These are phyloP conservation scores for Syncephalis fuscata DNA, from an alignment of 371 early-diverging fungal genomes.

Conservation along the genomic window DNA sequence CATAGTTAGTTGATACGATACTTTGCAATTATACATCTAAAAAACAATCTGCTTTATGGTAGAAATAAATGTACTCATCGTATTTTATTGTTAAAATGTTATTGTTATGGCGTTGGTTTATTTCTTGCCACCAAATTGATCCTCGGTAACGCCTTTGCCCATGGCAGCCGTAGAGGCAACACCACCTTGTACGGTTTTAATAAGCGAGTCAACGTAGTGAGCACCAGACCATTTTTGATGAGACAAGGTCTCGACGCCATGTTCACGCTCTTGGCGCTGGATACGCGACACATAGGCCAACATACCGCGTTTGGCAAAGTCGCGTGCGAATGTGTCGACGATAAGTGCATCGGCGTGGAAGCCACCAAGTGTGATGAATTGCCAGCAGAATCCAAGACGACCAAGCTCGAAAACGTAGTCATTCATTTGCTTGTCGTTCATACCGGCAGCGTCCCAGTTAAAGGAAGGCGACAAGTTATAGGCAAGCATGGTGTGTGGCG, in stretches of 20 bases:
- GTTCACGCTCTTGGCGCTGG: conserved; percentile 84
- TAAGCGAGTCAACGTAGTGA: conserved; percentile 80
- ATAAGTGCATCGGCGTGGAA: conserved; percentile 79
- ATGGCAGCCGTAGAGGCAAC: conserved; percentile 93
- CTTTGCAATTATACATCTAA: no score
- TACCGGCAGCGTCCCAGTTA: conserved; percentile 95
- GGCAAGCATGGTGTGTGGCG: conserved; percentile 33
- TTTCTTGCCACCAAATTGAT: conserved; percentile 30
- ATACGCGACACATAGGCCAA: conserved; percentile 86
- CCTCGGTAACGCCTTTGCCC: conserved; percentile 83
- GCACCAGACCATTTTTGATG: conserved; percentile 99
- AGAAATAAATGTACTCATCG: no score
- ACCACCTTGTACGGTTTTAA: conserved; percentile 87
- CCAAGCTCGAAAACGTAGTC: conserved; percentile 68
- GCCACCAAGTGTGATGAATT: conserved; percentile 96
- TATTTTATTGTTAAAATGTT: no score
- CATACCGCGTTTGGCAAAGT: conserved; percentile 85
- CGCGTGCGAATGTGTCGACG: conserved; percentile 76
- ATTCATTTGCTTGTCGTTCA: conserved; percentile 79
- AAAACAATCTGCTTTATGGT: no score
- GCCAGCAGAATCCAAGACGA: conserved; percentile 91
- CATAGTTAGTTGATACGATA: no score
- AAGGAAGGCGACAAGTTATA: conserved; percentile 97
- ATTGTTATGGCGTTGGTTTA: no score
- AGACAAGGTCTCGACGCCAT: conserved; percentile 83